Base-by-base conservation (phyloP, 148 eudicot genomes). In the Amaranthus hypochondriacus region DNA sequence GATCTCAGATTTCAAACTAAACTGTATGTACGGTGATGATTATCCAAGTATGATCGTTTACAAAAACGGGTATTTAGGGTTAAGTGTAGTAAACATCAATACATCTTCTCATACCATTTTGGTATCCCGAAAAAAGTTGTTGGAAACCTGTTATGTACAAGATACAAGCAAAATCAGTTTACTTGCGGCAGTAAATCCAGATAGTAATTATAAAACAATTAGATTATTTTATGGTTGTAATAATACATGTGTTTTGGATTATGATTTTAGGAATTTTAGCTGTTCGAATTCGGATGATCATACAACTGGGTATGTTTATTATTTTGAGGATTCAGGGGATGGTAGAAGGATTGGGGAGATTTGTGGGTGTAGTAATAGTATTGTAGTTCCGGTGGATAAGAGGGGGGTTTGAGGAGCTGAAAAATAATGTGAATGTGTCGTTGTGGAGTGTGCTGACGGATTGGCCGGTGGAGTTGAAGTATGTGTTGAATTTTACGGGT, bases 201-300 rank as follows among this genome's bases (percentile, higher is more conserved):
- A 18, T 3, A 10, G 14, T 1, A 67, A 13, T 67, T 67, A 67
- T 28, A 50, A 5, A 4, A 7, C 28, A 0, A 75, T 77, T 15
- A 70, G 42, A 48, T 62, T 77, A 13, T 77, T 55, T 12, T 70
- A 53, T 13, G 65, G 52, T 28, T 77, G 79, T 61, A 7, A 14
- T 46, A 5, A 48, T 67, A 28, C 39, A 28, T 15, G 44, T 50
- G 47, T 15, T 12, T 7, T 9, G 49, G 70, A 14, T 7, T 14
- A 3, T 10, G 13, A 0, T 28, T 69, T 5, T 11, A 61, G 62
- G 42, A 15, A 46, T 9, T 62, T 69, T 6, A 44, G 13, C 0
- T 76, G 79, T 59, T 0, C 18, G 3, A 49, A 67, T 13, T 48
- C 69, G 2, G 39, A 18, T 12, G 42, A 39, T 43, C 11, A 18